Evolutionary conservation across 2,329 filamentous ascomycete species (phyloP).

Genomic region (Aspergillus costaricaensis): DNA sequence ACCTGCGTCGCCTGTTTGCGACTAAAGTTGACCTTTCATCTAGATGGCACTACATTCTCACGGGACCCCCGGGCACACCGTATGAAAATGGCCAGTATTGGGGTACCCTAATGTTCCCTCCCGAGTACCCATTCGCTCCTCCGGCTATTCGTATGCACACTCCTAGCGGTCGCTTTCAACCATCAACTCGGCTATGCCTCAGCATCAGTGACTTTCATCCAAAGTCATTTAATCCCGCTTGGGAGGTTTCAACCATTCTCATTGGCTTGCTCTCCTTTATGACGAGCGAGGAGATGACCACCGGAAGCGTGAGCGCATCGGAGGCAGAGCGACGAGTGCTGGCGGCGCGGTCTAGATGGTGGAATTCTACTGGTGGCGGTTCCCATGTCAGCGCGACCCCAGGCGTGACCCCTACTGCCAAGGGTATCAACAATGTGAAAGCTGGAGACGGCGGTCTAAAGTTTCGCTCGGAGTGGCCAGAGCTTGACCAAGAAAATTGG

Average conservation of each 20-base stretch:
- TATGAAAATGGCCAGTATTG: conserved; percentile 97
- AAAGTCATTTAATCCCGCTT: conserved; percentile 96
- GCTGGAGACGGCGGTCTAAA: conserved; percentile 89
- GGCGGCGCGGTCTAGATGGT: conserved; percentile 82
- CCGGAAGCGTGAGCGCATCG: conserved; percentile 78
- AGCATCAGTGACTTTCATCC: conserved; percentile 98
- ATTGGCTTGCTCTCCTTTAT: conserved; percentile 95
- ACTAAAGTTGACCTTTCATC: conserved; percentile 20
- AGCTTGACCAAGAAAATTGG: conserved; percentile 86
- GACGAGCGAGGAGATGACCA: conserved; percentile 99
- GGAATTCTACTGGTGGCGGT: conserved; percentile 92
- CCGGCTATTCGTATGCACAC: conserved; percentile 99
- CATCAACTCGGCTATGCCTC: conserved; percentile 85
- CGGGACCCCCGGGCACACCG: conserved; percentile 88
- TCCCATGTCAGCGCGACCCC: conserved; percentile 57
- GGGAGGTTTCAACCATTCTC: conserved; percentile 95
- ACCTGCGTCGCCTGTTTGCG: not conserved
- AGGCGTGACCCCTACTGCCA: conserved; percentile 57
- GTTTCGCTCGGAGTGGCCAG: conserved; percentile 86
- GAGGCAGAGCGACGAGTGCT: conserved; percentile 76
- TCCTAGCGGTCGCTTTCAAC: conserved; percentile 91
- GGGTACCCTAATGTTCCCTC: conserved; percentile 92
- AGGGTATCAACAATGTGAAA: conserved; percentile 77
- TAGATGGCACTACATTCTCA: conserved; percentile 94
- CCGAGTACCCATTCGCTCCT: conserved; percentile 95